phyloP scores from a whole-genome alignment of 1,139 yeast genomes.

The Yarrowia galli region DNA sequence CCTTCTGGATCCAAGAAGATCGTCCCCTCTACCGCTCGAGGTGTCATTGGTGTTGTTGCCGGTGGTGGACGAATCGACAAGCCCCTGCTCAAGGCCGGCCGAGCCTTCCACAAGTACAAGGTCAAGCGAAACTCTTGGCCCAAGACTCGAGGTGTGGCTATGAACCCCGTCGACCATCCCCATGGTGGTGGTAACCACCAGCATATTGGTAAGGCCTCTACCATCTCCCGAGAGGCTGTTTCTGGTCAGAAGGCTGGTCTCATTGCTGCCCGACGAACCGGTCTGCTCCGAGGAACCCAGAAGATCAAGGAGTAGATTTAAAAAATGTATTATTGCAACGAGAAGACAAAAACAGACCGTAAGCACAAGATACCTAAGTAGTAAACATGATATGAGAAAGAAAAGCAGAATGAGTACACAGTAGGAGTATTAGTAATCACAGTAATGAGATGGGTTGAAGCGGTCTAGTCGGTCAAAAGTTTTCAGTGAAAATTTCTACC shows the following conservation, averaged over 20 bases:
- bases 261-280: conserved; percentile 99
- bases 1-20: conserved; percentile 99
- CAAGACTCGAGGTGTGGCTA: conserved; percentile 99
- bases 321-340: conserved; percentile 38
- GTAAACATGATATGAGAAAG: not conserved
- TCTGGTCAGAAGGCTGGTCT: conserved; percentile 99
- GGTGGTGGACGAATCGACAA: conserved; percentile 99
- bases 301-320: conserved; percentile 78
- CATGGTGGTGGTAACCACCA: conserved; percentile 99
- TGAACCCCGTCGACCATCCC: conserved; percentile 99
- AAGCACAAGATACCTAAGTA: not conserved
- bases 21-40: conserved; percentile 95
- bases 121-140: conserved; percentile 99
- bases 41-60: conserved; percentile 99
- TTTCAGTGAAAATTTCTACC: not conserved
- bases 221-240: conserved; percentile 99
- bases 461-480: too few relatives aligned
- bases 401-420: too few relatives aligned
- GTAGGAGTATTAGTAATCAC: too few relatives aligned
- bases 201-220: conserved; percentile 99
- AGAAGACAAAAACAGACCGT: not conserved
- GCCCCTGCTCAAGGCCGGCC: conserved; percentile 99
- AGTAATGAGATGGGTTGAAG: not conserved
- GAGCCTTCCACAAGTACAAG: conserved; percentile 99
- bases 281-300: conserved; percentile 99